phyloP scores from a whole-genome alignment of 306 rosid genomes.

The Malus orientalis region DNA sequence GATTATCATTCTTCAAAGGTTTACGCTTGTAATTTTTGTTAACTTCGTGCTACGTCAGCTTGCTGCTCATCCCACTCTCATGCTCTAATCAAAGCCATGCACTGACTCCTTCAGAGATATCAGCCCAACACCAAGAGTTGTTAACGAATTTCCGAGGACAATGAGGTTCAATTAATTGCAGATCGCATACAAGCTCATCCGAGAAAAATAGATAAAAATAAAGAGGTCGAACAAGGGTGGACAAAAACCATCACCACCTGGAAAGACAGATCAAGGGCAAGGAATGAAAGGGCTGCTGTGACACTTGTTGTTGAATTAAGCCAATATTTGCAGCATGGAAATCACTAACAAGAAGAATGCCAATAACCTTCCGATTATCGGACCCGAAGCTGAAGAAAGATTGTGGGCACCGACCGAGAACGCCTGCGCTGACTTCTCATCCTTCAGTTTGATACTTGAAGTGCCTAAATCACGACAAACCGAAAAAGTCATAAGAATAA shows the following conservation, averaged over 20 bases:
- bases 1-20: too few species aligned
- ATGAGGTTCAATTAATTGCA: not conserved
- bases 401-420: constrained; percentile 62
- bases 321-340: constrained; percentile 32
- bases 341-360: constrained; percentile 39
- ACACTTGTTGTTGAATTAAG: not conserved
- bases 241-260: not conserved
- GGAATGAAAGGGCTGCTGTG: not conserved
- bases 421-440: constrained; percentile 44
- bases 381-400: constrained; percentile 45
- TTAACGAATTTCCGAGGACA: not conserved
- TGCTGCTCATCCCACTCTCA: not conserved
- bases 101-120: not conserved
- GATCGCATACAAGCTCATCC: not conserved
- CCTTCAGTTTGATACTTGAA: constrained; percentile 75
- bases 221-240: not conserved
- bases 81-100: not conserved
- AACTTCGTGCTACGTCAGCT: not conserved
- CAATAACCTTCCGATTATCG: constrained; percentile 30
- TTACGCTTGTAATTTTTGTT: too few species aligned
- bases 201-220: not conserved
- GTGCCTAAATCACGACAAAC: constrained; percentile 19
- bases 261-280: not conserved
- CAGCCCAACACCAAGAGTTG: not conserved
- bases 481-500: not conserved